phyloP scores from a whole-genome alignment of 371 early-diverging fungal genomes.

The Conidiobolus incongruus region DNA sequence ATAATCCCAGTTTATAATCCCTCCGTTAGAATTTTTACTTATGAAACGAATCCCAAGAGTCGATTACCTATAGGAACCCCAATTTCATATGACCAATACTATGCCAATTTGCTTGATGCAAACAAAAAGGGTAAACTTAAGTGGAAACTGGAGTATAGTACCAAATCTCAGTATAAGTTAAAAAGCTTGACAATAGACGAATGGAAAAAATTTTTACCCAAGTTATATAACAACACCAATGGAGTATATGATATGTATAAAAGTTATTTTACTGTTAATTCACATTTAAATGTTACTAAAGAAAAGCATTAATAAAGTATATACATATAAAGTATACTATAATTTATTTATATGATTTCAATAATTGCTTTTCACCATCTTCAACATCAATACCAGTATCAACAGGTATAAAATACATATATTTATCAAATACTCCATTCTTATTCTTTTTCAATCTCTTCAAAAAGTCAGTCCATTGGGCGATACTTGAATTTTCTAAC shows the following conservation, averaged over 20 bases:
- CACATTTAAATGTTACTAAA: too few relatives aligned
- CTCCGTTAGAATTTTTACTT: constrained; percentile 20
- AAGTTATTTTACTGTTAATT: too few relatives aligned
- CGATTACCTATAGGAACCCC: constrained; percentile 11
- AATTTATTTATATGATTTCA: too few relatives aligned
- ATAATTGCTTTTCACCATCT: neutral
- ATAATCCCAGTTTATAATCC: constrained; percentile 14
- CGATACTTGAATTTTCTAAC: constrained; percentile 7
- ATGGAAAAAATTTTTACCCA: too few relatives aligned
- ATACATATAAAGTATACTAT: too few relatives aligned
- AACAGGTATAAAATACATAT: neutral
- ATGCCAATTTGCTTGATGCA: constrained; percentile 16
- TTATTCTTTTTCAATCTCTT: neutral
- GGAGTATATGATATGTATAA: too few relatives aligned
- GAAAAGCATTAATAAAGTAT: too few relatives aligned
- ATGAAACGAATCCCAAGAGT: constrained; percentile 7
- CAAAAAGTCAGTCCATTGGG: constrained; percentile 4
- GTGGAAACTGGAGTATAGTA: too few relatives aligned
- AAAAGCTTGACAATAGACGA: too few relatives aligned
- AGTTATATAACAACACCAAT: too few relatives aligned
- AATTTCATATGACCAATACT: constrained; percentile 29
- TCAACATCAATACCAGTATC: neutral
- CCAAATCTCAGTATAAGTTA: too few relatives aligned
- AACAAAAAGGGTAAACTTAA: constrained; percentile 10
- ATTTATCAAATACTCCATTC: neutral